Base-by-base conservation (phyloP, 352 stramenopile genomes). In the Globisporangium lucens region DNA sequence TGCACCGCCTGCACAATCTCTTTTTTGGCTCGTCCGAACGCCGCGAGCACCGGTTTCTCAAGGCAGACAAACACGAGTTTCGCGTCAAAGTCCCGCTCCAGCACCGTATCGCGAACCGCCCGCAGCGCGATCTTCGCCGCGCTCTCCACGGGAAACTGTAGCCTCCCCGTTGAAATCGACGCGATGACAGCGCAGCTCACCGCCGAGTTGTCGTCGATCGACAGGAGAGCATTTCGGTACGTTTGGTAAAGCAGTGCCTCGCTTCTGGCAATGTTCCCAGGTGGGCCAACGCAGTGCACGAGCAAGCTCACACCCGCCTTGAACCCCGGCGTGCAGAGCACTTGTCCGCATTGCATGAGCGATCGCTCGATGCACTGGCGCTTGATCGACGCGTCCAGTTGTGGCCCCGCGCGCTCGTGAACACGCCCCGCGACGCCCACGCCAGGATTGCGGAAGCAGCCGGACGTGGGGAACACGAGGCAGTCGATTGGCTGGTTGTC, bases 401-500 rank as follows among this genome's bases (percentile, higher is more conserved):
- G 38, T 2, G 66, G 46, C 0, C 79, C 85, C 22, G 84, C 81
- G 12, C 83, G 83, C 24, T 68, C 70, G 59, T 90, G 80, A 2
- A 92, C 78, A 12, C 71, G 69, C 12, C 66, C 71, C 30, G 83
- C 74, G 35, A 84, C 83, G 2, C 85, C 82, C 22, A 73, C 67
- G 12, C 46, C 9, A 29, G 82, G 77, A 56, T 91, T 83, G 20
- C 38, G 57, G 22, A 78, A 85, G 10, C 51, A 66, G 9, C 2
- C 10, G 5, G 80, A 83, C 53, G 83, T 89, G 13, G 82, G 82
- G 49, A 92, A 91, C 41, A 77, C 74, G 8, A 94, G 66, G 58
- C 83, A 91, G 36, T 94, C 83, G 13, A 94, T 63, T 5, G 52
- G 36, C 6, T 68, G 17, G 2, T 56, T 69, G 22, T 72, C 55